Percentiles rank a stretch among this genome's conserved stretches.
Evolutionary conservation across 1,284 basidiomycete genomes (phyloP).

Genomic region (Moniliophthora roreri): DNA sequence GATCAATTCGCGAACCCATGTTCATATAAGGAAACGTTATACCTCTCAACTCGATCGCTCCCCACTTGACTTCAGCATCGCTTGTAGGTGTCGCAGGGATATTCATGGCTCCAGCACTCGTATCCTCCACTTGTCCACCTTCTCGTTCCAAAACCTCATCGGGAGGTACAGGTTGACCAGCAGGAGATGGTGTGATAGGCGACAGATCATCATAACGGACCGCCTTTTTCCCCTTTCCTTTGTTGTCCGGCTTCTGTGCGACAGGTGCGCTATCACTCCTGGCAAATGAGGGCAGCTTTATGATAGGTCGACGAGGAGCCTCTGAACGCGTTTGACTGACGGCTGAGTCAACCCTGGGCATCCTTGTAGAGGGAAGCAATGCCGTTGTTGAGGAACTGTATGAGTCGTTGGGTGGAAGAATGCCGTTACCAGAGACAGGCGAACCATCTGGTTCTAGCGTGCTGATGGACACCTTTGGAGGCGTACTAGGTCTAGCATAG

Average conservation of each 20-base stretch:
- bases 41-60: slow-evolving; percentile 66
- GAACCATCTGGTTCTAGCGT: not conserved
- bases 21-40: slow-evolving; percentile 14
- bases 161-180: slow-evolving; percentile 47
- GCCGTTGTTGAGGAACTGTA: slow-evolving; percentile 20
- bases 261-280: slow-evolving; percentile 21
- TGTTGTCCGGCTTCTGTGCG: slow-evolving; percentile 17
- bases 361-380: slow-evolving; percentile 18
- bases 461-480: not conserved
- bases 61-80: slow-evolving; percentile 31
- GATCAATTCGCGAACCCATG: slow-evolving; percentile 15
- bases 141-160: slow-evolving; percentile 57
- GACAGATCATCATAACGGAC: slow-evolving; percentile 41
- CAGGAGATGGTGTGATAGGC: slow-evolving; percentile 20
- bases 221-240: slow-evolving; percentile 32
- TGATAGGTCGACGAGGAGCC: slow-evolving; percentile 20
- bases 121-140: slow-evolving; percentile 48
- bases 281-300: slow-evolving; percentile 19
- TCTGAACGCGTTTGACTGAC: slow-evolving; percentile 21
- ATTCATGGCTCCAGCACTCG: slow-evolving; percentile 59
- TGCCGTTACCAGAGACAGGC: not conserved
- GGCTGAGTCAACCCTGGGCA: slow-evolving; percentile 14
- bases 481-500: not conserved
- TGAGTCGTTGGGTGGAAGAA: not conserved
- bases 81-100: slow-evolving; percentile 16